These are phyloP conservation scores for Barnettozyma siamensis DNA, from an alignment of 805 yeast species.

Conservation along the genomic window DNA sequence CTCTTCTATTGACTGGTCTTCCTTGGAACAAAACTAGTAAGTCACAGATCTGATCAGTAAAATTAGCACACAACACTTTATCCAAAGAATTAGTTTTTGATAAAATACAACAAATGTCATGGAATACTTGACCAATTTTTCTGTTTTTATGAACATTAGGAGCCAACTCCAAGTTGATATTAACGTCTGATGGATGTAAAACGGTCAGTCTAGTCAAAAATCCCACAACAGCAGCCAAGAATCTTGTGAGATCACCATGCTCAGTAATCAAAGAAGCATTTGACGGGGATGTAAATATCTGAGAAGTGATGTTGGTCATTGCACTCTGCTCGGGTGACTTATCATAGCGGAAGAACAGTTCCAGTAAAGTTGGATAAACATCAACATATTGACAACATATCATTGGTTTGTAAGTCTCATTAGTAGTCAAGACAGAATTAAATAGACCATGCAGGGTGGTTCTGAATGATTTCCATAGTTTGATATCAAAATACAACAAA, in stretches of 20 bases:
- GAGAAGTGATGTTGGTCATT: constrained; percentile 69
- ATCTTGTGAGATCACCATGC: constrained; percentile 59
- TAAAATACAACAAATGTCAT: constrained; percentile 73
- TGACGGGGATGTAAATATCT: constrained; percentile 72
- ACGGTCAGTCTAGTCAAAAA: constrained; percentile 53
- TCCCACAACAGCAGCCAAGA: constrained; percentile 57
- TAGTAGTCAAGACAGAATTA: constrained; percentile 58
- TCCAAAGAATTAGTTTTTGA: constrained; percentile 58
- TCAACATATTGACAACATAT: constrained; percentile 78
- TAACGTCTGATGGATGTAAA: constrained; percentile 37
- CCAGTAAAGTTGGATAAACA: constrained; percentile 68
- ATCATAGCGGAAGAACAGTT: constrained; percentile 61
- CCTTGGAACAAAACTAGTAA: constrained; percentile 71
- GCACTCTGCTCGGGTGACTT: constrained; percentile 75
- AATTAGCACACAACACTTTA: constrained; percentile 36
- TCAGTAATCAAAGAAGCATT: constrained; percentile 57
- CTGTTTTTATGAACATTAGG: constrained; percentile 49
- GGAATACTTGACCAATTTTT: constrained; percentile 71
- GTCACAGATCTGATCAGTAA: constrained; percentile 58
- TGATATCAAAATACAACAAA: constrained; percentile 52
- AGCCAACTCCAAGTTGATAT: constrained; percentile 19
- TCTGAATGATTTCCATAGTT: constrained; percentile 66
- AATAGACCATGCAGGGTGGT: constrained; percentile 55
- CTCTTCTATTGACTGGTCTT: constrained; percentile 67
- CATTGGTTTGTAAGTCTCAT: constrained; percentile 47